phyloP scores from a whole-genome alignment of 306 rosid genomes.

The Ziziphus jujuba region DNA sequence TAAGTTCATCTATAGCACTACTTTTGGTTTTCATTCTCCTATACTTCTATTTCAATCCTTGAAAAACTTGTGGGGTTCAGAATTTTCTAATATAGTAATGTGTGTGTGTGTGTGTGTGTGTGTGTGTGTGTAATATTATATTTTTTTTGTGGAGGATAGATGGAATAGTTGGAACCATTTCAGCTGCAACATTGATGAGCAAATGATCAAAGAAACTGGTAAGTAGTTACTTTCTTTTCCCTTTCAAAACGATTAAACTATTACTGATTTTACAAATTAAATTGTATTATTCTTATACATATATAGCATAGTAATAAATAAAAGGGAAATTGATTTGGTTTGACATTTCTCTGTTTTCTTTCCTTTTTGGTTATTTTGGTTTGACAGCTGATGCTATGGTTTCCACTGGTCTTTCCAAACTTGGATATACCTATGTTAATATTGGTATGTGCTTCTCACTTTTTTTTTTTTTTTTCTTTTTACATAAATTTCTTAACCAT shows the following conservation, averaged over 20 bases:
- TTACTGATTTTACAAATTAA: neutral
- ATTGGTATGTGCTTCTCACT: conserved; percentile 36
- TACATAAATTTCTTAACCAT: neutral
- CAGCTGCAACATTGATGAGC: conserved; percentile 64
- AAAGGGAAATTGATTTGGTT: too few species aligned
- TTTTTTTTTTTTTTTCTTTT: neutral
- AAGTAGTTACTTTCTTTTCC: conserved; percentile 9
- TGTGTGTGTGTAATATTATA: too few species aligned
- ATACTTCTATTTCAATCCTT: neutral
- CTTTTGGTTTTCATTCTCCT: neutral
- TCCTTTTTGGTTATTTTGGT: neutral
- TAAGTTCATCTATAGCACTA: neutral
- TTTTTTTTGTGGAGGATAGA: conserved; percentile 44
- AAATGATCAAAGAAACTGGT: conserved; percentile 75
- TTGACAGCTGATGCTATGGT: conserved; percentile 87
- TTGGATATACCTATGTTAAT: conserved; percentile 82
- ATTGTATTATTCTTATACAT: too few species aligned
- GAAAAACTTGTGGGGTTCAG: neutral
- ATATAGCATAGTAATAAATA: too few species aligned
- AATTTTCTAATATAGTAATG: neutral
- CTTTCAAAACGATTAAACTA: neutral
- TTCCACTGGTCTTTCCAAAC: conserved; percentile 82
- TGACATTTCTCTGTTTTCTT: conserved; percentile 1
- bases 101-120: too few species aligned
- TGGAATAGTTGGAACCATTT: conserved; percentile 99